Percentiles rank a stretch among this genome's conserved stretches.
Conservation (phyloP, 192 early-diverging fungal genomes). For the Umbelopsis ramanniana region DNA sequence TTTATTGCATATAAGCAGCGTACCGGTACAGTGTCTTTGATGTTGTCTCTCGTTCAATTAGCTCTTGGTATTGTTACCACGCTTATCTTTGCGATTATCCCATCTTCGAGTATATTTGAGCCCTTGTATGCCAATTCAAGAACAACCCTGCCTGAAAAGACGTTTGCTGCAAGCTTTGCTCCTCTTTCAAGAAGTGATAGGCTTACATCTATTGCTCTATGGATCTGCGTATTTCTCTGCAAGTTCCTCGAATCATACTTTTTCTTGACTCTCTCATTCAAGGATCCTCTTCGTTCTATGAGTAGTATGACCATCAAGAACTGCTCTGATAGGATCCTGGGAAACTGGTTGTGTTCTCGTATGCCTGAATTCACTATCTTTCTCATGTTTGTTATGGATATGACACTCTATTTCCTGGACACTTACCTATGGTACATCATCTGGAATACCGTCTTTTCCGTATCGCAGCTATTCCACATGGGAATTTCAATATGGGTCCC, state of each 20-base stretch:
- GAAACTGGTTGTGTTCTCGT: constrained; percentile 53
- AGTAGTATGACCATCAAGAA: constrained; percentile 34
- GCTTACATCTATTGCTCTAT: constrained; percentile 59
- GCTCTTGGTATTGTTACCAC: constrained; percentile 62
- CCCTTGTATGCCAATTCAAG: constrained; percentile 1
- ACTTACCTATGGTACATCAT: constrained; percentile 79
- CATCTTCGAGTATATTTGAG: constrained; percentile 56
- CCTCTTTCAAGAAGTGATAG: constrained; percentile 57
- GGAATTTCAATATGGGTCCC: constrained; percentile 75
- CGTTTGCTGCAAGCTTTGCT: constrained; percentile 70
- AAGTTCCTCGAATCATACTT: constrained; percentile 75
- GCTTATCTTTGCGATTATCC: constrained; percentile 58
- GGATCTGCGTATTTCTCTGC: constrained; percentile 66
- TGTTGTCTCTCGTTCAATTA: constrained; percentile 62
- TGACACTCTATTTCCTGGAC: constrained; percentile 72
- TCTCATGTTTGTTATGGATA: constrained; percentile 63
- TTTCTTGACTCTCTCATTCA: constrained; percentile 69
- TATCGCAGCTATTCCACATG: constrained; percentile 62
- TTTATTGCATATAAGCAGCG: constrained; percentile 36
- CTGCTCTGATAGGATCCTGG: constrained; percentile 53
- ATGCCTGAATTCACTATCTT: constrained; percentile 59
- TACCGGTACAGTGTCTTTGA: constrained; percentile 43
- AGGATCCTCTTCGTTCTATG: constrained; percentile 52
- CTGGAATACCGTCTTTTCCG: constrained; percentile 73
- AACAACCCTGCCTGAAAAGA: constrained; percentile 36